phyloP scores from a whole-genome alignment of 139 green algal genomes.

The Mesotaenium endlicherianum region DNA sequence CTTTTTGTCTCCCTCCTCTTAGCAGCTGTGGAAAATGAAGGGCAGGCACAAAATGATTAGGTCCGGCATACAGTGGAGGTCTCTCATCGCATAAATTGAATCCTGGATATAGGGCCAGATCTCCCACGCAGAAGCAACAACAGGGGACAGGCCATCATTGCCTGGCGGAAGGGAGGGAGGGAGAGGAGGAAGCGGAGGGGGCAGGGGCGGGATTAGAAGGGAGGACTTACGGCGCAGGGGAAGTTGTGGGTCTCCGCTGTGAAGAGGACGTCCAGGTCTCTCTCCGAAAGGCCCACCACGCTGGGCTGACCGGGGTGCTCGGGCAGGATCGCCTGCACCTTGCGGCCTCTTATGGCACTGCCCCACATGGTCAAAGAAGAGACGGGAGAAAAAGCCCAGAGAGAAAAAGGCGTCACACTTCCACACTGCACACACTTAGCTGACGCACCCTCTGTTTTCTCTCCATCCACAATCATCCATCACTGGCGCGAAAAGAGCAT shows the following conservation, averaged over 20 bases:
- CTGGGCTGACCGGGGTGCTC: slow-evolving; percentile 66
- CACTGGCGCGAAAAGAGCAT: too few relatives aligned
- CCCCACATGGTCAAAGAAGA: background rate
- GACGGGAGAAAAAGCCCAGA: background rate
- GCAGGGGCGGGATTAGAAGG: background rate
- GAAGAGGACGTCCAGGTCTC: slow-evolving; percentile 95
- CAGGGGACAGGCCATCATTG: background rate
- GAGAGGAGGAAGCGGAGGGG: background rate
- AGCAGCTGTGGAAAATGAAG: too few relatives aligned
- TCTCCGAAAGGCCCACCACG: slow-evolving; percentile 61
- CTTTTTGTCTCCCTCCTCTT: too few relatives aligned
- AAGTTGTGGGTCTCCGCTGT: slow-evolving; percentile 99
- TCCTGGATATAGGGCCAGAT: too few relatives aligned
- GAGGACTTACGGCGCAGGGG: slow-evolving; percentile 75
- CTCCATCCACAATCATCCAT: too few relatives aligned
- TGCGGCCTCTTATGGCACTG: slow-evolving; percentile 80
- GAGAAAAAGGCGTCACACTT: background rate
- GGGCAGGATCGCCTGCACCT: slow-evolving; percentile 77
- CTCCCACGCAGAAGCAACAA: too few relatives aligned
- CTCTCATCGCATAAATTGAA: too few relatives aligned
- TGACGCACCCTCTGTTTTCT: too few relatives aligned
- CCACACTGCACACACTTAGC: too few relatives aligned
- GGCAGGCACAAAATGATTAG: too few relatives aligned
- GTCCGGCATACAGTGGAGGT: too few relatives aligned
- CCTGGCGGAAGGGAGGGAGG: background rate